Base-by-base conservation (phyloP, 1,284 basidiomycete species). In the Vanrija pseudolonga region DNA sequence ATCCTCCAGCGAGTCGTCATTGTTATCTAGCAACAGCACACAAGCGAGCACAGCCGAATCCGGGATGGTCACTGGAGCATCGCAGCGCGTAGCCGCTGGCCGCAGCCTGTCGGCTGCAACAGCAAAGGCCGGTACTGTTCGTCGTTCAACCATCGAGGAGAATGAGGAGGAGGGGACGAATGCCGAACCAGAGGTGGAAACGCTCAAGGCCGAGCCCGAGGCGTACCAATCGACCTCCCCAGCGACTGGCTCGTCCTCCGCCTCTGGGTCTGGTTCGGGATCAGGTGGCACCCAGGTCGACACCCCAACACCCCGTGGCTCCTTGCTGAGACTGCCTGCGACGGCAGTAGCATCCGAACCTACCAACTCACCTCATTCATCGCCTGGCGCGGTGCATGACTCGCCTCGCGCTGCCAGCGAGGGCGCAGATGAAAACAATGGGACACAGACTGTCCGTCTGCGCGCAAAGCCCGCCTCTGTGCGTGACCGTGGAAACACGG, bases 111-210 rank as follows among this genome's bases (percentile, higher is more conserved):
- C 47, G 0, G 36, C 45, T 2, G 22, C 42, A 19, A 52, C 50
- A 26, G 19, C n/a, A 7, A 40, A 58, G 49, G 50, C 48, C 51
- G 49, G 68, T 5, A 46, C 57, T 15, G 62, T 69, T 14, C 59
- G 72, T 11, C 58, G 60, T 8, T 66, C 68, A 11, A 57, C 63
- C 3, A 66, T 74, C 18, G 63, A 69, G 23, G 74, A 76, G 50
- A 57, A 63, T 14, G 61, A 65, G 18, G 67, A 70, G 28, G 67
- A 71, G 12, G 64, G 64, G 14, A 6, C 14, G 7, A 39, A 18
- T 4, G 40, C 51, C 26, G 48, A 42, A 8, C 50, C 56, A 4
- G 45, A 50, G 15, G 39, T 53, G 17, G 56, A 57, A 20, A 38
- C 53, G 14, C 45, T 57, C 19, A 44, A 43, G 23, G 63, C 12